Evolutionary conservation across 2,329 filamentous ascomycete species (phyloP).

Genomic region (Alternaria postmessia): DNA sequence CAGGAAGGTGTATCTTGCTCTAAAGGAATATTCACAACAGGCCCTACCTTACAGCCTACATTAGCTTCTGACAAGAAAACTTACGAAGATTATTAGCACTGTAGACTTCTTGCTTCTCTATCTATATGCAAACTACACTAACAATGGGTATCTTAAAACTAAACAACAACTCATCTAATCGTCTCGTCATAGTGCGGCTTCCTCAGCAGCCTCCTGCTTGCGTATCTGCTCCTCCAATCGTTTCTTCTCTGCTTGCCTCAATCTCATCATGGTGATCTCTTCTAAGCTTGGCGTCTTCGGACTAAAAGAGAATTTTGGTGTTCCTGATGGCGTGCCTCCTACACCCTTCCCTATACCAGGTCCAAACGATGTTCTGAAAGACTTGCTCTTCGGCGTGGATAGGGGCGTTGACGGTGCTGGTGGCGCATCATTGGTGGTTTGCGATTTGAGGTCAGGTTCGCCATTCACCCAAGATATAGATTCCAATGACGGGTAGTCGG

Average conservation of each 20-base stretch:
- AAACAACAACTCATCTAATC: background rate
- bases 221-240: conserved; percentile 56
- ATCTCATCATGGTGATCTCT: conserved; percentile 55
- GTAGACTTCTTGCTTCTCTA: background rate
- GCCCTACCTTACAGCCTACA: too few species aligned
- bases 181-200: conserved; percentile 12
- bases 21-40: too few species aligned
- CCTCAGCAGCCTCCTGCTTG: conserved; percentile 48
- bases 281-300: conserved; percentile 49
- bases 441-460: too few species aligned
- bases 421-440: background rate
- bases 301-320: conserved; percentile 55
- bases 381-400: conserved; percentile 34
- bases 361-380: conserved; percentile 39
- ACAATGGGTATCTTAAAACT: conserved; percentile 10
- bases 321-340: conserved; percentile 36
- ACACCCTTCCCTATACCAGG: conserved; percentile 26
- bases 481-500: conserved; percentile 60
- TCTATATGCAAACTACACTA: background rate
- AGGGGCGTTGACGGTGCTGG: conserved; percentile 39
- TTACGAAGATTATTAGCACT: too few species aligned
- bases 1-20: too few species aligned
- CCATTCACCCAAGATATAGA: conserved; percentile 48
- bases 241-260: conserved; percentile 56
- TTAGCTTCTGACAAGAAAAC: too few species aligned